A percentile compares a stretch with the other conserved stretches of the same genome.
Conservation (phyloP, 352 stramenopile species). For the Phytophthora macrochlamydospora region DNA sequence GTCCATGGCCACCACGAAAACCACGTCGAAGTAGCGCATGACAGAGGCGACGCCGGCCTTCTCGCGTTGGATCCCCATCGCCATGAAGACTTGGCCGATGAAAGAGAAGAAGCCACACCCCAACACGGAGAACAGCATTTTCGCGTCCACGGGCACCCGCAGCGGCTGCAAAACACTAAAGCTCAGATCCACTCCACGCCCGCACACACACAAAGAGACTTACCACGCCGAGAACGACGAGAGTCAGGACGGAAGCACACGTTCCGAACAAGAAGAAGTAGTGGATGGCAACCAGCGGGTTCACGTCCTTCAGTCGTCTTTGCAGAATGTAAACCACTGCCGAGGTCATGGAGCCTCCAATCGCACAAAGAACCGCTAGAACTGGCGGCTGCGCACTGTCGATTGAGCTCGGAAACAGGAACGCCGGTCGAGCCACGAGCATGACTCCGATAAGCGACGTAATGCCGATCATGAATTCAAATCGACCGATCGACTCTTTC, state of each 20-base stretch:
- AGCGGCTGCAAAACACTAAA: constrained; percentile 9
- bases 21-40: constrained; percentile 50
- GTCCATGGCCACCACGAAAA: constrained; percentile 49
- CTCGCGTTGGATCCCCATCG: constrained; percentile 44
- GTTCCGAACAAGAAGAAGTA: constrained; percentile 53
- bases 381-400: constrained; percentile 15
- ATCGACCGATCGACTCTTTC: constrained; percentile 46
- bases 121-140: constrained; percentile 32
- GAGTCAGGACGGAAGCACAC: constrained; percentile 33
- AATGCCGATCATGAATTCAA: constrained; percentile 47
- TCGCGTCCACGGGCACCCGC: constrained; percentile 19
- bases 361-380: constrained; percentile 40
- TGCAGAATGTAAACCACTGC: constrained; percentile 46
- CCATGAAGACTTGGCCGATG: constrained; percentile 43
- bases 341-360: constrained; percentile 34
- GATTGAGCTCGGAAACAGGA: constrained; percentile 46
- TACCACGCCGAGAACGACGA: constrained; percentile 33
- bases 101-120: constrained; percentile 41
- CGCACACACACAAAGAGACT: constrained; percentile 5
- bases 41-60: constrained; percentile 44
- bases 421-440: constrained; percentile 57
- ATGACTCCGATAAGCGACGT: constrained; percentile 60
- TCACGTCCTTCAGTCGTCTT: constrained; percentile 38
- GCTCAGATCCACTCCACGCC: background rate
- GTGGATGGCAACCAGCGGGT: constrained; percentile 43